phyloP scores from a whole-genome alignment of 2,329 filamentous ascomycete genomes.

The Stenocarpella maydis region DNA sequence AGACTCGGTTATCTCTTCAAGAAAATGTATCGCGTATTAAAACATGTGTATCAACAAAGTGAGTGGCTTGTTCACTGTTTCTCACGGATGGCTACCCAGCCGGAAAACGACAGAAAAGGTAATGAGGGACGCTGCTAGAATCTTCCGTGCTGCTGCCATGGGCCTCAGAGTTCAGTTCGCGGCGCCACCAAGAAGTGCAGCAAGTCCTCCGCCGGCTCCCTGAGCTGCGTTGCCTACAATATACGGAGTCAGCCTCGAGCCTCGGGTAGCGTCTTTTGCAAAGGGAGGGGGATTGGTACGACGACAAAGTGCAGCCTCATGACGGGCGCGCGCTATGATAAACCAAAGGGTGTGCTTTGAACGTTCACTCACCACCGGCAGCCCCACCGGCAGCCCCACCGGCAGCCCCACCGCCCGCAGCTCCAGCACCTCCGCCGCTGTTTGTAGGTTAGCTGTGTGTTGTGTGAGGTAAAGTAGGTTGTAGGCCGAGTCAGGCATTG shows the following conservation, averaged over 20 bases:
- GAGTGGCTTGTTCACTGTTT: background rate
- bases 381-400: too few species aligned
- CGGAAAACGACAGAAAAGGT: background rate
- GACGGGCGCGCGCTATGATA: too few species aligned
- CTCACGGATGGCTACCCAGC: background rate
- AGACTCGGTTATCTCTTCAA: background rate
- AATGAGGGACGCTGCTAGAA: background rate
- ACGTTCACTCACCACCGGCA: too few species aligned
- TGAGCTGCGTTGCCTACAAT: background rate
- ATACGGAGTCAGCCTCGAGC: background rate
- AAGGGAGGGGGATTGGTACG: too few species aligned
- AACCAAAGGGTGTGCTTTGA: too few species aligned
- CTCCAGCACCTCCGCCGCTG: slow-evolving; percentile 6
- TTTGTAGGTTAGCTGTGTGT: background rate
- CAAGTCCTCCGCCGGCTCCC: background rate
- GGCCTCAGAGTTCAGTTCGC: background rate
- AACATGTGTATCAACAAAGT: slow-evolving; percentile 15
- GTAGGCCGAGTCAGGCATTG: too few species aligned
- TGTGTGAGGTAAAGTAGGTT: too few species aligned
- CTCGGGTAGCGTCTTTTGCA: too few species aligned
- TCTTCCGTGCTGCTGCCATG: background rate
- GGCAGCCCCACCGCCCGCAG: background rate
- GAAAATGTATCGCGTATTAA: background rate
- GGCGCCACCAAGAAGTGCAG: background rate
- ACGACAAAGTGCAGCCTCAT: too few species aligned